Percentiles rank a stretch among this genome's conserved stretches.
Conservation (phyloP, 805 yeast genomes). For the Candida yuanshanica region DNA sequence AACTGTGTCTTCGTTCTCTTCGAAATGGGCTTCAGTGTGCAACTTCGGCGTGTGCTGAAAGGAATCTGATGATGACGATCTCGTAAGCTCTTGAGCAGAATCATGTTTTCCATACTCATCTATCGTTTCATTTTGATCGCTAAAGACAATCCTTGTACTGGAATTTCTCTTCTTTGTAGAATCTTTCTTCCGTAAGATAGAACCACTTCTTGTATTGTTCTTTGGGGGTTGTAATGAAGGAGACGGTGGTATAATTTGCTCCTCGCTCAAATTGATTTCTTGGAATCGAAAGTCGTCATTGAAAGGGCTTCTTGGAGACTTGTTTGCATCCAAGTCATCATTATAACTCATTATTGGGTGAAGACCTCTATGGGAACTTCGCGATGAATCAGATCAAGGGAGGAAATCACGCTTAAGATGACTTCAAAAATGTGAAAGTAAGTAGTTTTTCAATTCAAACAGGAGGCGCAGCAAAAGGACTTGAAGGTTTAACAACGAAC, state of each 20-base stretch:
- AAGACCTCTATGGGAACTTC: not conserved
- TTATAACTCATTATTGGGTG: not conserved
- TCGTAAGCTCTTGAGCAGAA: slow-evolving; percentile 11
- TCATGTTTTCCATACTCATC: slow-evolving; percentile 9
- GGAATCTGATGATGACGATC: slow-evolving; percentile 18
- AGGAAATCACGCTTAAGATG: not conserved
- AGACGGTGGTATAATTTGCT: slow-evolving; percentile 3
- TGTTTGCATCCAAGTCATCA: slow-evolving; percentile 11
- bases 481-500: no score
- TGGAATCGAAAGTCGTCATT: slow-evolving; percentile 21
- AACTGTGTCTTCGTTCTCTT: slow-evolving; percentile 12
- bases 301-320: slow-evolving; percentile 22
- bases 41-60: slow-evolving; percentile 22
- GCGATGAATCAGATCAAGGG: not conserved
- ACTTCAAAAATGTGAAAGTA: not conserved
- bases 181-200: slow-evolving; percentile 16
- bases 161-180: slow-evolving; percentile 15
- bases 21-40: slow-evolving; percentile 21
- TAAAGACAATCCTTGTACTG: slow-evolving; percentile 19
- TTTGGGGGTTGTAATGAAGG: slow-evolving; percentile 5
- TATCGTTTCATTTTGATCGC: slow-evolving; percentile 15
- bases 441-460: no score
- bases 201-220: slow-evolving; percentile 8
- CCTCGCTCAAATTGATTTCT: slow-evolving; percentile 21
- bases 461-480: not conserved